These are phyloP conservation scores for Prunus mume DNA, from an alignment of 306 rosid species.

Conservation along the genomic window DNA sequence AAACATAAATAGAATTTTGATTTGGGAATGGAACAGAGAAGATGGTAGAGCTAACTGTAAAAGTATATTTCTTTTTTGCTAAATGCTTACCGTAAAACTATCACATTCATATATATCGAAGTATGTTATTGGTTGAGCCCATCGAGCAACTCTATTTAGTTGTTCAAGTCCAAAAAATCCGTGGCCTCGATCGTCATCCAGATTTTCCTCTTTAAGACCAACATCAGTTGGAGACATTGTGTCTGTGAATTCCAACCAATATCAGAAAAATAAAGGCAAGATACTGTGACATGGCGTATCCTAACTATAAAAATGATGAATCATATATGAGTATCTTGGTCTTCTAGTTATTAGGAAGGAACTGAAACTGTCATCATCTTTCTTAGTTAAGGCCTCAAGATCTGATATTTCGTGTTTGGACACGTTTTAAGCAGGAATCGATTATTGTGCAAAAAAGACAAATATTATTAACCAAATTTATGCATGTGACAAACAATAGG, in stretches of 20 bases:
- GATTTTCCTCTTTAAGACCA: constrained; percentile 68
- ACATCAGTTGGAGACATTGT: constrained; percentile 62
- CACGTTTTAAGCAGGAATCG: neutral
- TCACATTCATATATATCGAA: constrained; percentile 65
- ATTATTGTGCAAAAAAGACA: neutral
- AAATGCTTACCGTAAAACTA: constrained; percentile 60
- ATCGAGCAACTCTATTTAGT: constrained; percentile 59
- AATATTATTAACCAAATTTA: neutral
- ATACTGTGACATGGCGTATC: constrained; percentile 9
- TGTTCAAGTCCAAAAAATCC: constrained; percentile 58
- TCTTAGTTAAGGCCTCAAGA: neutral
- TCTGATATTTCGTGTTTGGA: neutral
- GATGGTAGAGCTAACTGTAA: constrained; percentile 47
- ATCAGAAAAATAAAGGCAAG: constrained; percentile 19
- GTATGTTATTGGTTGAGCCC: constrained; percentile 92
- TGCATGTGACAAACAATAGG: neutral
- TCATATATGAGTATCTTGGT: neutral
- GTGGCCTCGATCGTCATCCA: constrained; percentile 79
- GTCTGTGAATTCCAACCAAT: constrained; percentile 44
- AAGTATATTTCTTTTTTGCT: constrained; percentile 15
- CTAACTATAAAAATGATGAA: neutral
- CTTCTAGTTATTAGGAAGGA: neutral
- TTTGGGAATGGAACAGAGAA: neutral
- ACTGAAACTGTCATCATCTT: neutral
- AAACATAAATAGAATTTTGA: neutral